Evolutionary conservation across 2,329 filamentous ascomycete species (phyloP).

Genomic region (Cladophialophora chaetospira): DNA sequence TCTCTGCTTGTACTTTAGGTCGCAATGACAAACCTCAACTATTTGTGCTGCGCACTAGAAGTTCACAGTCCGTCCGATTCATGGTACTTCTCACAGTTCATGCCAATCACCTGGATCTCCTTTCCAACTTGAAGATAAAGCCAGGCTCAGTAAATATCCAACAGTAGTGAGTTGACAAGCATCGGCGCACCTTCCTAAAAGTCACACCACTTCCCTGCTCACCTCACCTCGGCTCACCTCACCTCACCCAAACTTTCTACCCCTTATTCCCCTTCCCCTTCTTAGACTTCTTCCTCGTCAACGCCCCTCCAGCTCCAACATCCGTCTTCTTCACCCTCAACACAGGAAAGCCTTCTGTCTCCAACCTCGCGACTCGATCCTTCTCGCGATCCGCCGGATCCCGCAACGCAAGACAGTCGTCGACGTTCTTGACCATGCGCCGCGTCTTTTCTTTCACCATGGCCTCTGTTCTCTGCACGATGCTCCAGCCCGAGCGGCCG

Average conservation of each 20-base stretch:
- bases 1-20: no score
- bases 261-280: neutral
- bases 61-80: no score
- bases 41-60: no score
- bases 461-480: neutral
- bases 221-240: neutral
- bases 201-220: neutral
- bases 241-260: neutral
- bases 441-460: neutral
- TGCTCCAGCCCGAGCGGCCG: slow-evolving; percentile 6
- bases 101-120: no score
- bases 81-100: no score
- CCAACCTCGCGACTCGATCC: neutral
- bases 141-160: no score
- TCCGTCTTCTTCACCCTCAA: neutral
- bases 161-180: neutral
- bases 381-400: neutral
- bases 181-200: neutral
- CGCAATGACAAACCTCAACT: no score
- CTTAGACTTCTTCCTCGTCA: neutral
- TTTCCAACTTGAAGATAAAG: no score
- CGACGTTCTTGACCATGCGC: neutral
- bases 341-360: neutral
- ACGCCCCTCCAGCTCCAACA: neutral
- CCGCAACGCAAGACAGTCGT: slow-evolving; percentile 2